A percentile compares a stretch with the other conserved stretches of the same genome.
Evolutionary conservation across 1,284 basidiomycete genomes (phyloP).

Genomic region (Apiotrichum veenhuisii): DNA sequence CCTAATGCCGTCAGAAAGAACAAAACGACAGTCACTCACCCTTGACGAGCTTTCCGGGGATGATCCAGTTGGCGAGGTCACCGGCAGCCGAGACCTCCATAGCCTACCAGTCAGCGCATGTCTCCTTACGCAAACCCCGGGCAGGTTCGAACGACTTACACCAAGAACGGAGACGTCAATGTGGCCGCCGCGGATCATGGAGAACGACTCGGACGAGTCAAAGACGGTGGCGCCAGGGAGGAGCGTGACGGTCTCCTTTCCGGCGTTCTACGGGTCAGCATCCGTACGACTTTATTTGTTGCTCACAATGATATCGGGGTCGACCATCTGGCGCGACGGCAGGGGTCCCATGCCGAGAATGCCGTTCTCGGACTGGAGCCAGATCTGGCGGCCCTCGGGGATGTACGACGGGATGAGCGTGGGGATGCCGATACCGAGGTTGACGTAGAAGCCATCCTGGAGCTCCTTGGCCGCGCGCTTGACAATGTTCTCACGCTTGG

Average conservation of each 20-base stretch:
- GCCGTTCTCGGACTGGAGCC: conserved; percentile 90
- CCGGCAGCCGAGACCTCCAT: conserved; percentile 90
- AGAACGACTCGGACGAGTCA: conserved; percentile 60
- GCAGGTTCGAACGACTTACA: conserved; percentile 21
- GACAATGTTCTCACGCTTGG: conserved; percentile 65
- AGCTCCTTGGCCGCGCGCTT: conserved; percentile 75
- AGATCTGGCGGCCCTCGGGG: conserved; percentile 70
- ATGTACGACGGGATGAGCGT: conserved; percentile 87
- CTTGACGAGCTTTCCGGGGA: conserved; percentile 86
- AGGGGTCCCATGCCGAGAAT: conserved; percentile 94
- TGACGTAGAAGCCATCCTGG: conserved; percentile 78
- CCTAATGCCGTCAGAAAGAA: conserved; percentile 30
- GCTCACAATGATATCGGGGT: conserved; percentile 73
- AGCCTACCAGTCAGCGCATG: conserved; percentile 1
- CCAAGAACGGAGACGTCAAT: conserved; percentile 87
- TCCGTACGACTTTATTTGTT: neutral
- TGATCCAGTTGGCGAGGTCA: conserved; percentile 95
- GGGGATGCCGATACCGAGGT: conserved; percentile 78
- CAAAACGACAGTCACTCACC: conserved; percentile 44
- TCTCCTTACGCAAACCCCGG: neutral
- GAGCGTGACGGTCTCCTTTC: conserved; percentile 91
- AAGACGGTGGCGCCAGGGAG: conserved; percentile 88
- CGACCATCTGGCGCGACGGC: conserved; percentile 76
- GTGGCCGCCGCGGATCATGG: conserved; percentile 94
- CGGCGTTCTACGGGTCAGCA: conserved; percentile 61